Conservation (phyloP, 2,329 filamentous ascomycete species). For the Pseudogymnoascus sp. region DNA sequence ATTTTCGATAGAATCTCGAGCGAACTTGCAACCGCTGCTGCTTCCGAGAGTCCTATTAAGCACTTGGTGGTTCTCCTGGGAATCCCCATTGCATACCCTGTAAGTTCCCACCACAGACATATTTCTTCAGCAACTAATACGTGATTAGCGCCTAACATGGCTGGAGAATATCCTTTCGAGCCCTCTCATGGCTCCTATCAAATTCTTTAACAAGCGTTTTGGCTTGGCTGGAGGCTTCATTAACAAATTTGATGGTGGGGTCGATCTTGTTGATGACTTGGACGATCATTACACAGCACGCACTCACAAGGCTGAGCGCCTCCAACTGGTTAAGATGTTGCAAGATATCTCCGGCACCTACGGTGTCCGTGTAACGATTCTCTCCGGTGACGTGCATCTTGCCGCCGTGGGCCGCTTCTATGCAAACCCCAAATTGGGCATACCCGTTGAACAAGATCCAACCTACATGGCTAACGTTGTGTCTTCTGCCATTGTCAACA, state of each 20-base stretch:
- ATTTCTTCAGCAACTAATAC: conserved; percentile 18
- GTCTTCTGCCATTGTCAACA: conserved; percentile 93
- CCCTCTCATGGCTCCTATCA: conserved; percentile 79
- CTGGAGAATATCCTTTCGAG: conserved; percentile 86
- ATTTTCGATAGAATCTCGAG: conserved; percentile 69
- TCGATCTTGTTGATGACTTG: conserved; percentile 85
- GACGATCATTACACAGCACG: conserved; percentile 94
- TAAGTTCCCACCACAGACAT: conserved; percentile 42
- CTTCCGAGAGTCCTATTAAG: conserved; percentile 67
- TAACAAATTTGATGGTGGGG: conserved; percentile 88
- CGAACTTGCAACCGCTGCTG: conserved; percentile 64
- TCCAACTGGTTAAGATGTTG: conserved; percentile 68
- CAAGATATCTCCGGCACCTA: conserved; percentile 80
- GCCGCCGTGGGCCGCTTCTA: conserved; percentile 92
- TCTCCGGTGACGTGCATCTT: conserved; percentile 90
- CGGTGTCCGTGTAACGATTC: conserved; percentile 82
- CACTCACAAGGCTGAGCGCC: conserved; percentile 85
- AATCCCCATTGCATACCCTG: conserved; percentile 78
- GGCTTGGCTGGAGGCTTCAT: conserved; percentile 80
- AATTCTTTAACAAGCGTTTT: conserved; percentile 83
- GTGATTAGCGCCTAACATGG: conserved; percentile 75
- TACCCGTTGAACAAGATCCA: conserved; percentile 75
- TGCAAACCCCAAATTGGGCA: conserved; percentile 71
- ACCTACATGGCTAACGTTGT: conserved; percentile 94
- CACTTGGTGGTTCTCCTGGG: conserved; percentile 84